Evolutionary conservation across 257 asterid genomes (phyloP).

Genomic region (Przewalskia tangutica): DNA sequence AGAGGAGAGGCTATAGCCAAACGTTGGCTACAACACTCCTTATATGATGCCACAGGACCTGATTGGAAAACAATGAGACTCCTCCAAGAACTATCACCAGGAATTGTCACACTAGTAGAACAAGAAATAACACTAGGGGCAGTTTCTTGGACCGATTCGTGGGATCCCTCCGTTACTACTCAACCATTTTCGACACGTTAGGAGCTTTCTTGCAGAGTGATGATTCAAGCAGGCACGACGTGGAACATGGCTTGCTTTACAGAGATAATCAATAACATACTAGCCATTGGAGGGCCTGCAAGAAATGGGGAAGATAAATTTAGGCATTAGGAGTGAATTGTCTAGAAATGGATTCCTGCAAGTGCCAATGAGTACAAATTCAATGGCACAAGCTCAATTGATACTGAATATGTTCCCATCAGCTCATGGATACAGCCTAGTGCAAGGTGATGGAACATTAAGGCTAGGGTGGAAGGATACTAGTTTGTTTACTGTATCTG

Average conservation of each 20-base stretch:
- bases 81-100: constrained; percentile 44
- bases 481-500: constrained; percentile 65
- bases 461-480: constrained; percentile 84
- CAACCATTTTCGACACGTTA: constrained; percentile 62
- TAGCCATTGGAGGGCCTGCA: constrained; percentile 84
- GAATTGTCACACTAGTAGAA: constrained; percentile 58
- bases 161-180: constrained; percentile 64
- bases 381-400: constrained; percentile 77
- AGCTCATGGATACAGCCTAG: constrained; percentile 50
- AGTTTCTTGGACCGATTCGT: constrained; percentile 75
- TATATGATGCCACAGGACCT: constrained; percentile 70
- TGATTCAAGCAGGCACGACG: constrained; percentile 35
- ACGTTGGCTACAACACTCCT: constrained; percentile 76
- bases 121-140: constrained; percentile 60
- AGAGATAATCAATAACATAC: constrained; percentile 62
- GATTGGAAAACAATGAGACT: constrained; percentile 61
- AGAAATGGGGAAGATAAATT: constrained; percentile 74
- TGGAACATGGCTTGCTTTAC: constrained; percentile 46
- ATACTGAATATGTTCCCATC: constrained; percentile 64
- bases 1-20: constrained; percentile 51
- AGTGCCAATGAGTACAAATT: constrained; percentile 51
- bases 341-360: constrained; percentile 43
- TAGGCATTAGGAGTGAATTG: constrained; percentile 49
- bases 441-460: constrained; percentile 74
- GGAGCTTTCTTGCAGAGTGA: constrained; percentile 41